Conservation (phyloP, 345 rosid genomes). For the Euphorbia tirucalli region DNA sequence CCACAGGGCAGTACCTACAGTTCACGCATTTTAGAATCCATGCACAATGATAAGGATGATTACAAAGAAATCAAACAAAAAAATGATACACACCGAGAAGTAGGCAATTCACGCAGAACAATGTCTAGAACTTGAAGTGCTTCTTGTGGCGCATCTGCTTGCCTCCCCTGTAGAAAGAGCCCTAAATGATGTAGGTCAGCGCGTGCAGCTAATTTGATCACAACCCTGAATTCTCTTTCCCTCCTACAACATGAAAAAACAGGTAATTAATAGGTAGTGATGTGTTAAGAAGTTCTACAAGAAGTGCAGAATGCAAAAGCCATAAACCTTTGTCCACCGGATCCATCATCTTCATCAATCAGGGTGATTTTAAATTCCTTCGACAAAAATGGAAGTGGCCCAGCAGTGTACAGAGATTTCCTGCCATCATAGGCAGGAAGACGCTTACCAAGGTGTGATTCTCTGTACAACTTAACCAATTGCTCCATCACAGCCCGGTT, state of each 20-base stretch:
- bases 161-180: conserved; percentile 78
- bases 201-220: conserved; percentile 79
- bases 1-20: conserved; percentile 77
- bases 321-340: conserved; percentile 63
- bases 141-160: conserved; percentile 95
- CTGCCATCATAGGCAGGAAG: conserved; percentile 96
- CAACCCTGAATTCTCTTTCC: conserved; percentile 68
- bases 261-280: not conserved
- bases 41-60: not conserved
- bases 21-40: not conserved
- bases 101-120: conserved; percentile 93
- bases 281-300: not conserved
- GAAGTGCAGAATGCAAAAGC: not conserved
- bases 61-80: not conserved
- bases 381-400: conserved; percentile 73
- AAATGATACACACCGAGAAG: conserved; percentile 24
- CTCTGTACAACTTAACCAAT: conserved; percentile 54
- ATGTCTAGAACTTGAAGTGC: conserved; percentile 98
- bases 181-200: conserved; percentile 89
- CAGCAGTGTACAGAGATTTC: conserved; percentile 90
- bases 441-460: conserved; percentile 83
- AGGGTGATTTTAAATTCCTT: conserved; percentile 76
- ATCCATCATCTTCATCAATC: conserved; percentile 78
- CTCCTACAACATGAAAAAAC: conserved; percentile 44
- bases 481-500: conserved; percentile 84